Conservation (phyloP, 2,329 filamentous ascomycete genomes). For the Atkinsonella texensis region DNA sequence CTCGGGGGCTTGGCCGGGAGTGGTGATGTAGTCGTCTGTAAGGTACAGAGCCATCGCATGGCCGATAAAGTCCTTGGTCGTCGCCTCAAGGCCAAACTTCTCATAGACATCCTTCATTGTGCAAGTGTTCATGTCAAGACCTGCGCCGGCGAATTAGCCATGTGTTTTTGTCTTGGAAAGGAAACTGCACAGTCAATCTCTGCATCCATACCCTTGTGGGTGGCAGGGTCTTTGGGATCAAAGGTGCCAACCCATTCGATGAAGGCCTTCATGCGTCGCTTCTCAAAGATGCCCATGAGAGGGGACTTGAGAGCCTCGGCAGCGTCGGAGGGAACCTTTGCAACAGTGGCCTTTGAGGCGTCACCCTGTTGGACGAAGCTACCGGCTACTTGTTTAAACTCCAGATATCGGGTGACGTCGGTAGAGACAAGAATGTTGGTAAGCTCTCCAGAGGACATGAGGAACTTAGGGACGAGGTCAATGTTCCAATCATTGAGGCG, state of each 20-base stretch:
- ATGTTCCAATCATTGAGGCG: constrained; percentile 98
- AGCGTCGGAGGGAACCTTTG: constrained; percentile 93
- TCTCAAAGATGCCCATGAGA: constrained; percentile 95
- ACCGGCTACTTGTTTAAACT: constrained; percentile 90
- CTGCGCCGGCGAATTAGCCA: constrained; percentile 30
- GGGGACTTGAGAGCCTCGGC: constrained; percentile 82
- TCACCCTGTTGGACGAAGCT: constrained; percentile 90
- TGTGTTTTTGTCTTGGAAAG: background rate
- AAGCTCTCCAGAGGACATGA: constrained; percentile 97
- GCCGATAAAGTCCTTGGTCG: constrained; percentile 90
- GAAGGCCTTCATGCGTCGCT: constrained; percentile 92
- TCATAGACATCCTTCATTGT: constrained; percentile 99
- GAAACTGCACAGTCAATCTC: background rate
- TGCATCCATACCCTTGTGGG: constrained; percentile 66
- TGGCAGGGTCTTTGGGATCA: constrained; percentile 66
- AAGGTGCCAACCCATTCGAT: constrained; percentile 90
- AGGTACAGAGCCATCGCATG: constrained; percentile 97
- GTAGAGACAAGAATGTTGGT: constrained; percentile 98
- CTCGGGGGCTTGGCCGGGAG: constrained; percentile 63
- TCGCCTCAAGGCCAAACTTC: constrained; percentile 85
- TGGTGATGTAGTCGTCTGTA: constrained; percentile 75
- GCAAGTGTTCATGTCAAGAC: constrained; percentile 63
- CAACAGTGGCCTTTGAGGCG: constrained; percentile 75
- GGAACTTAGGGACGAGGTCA: constrained; percentile 92
- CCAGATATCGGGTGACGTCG: constrained; percentile 77